These are phyloP conservation scores for Aspergillus baeticus DNA, from an alignment of 495 filamentous ascomycete genomes.

Conservation along the genomic window DNA sequence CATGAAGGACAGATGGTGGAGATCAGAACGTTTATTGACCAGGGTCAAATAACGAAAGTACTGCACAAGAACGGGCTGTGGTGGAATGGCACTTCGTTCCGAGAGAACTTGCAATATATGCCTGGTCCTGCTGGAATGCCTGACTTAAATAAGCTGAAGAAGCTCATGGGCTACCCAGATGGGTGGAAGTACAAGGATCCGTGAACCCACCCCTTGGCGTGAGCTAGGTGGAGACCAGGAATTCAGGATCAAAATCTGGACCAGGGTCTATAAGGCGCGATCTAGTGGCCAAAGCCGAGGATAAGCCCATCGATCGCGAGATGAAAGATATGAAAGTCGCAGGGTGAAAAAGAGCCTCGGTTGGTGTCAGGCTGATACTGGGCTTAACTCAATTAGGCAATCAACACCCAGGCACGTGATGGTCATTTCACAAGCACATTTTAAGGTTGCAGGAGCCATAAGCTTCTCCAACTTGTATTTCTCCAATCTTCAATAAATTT, in stretches of 20 bases:
- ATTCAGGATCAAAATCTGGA: too few relatives aligned
- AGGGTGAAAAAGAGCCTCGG: background rate
- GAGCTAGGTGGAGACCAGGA: too few relatives aligned
- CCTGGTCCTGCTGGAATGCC: slow-evolving; percentile 40
- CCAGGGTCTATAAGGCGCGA: too few relatives aligned
- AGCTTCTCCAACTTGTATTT: too few relatives aligned
- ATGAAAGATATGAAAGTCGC: background rate
- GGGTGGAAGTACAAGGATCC: slow-evolving; percentile 27
- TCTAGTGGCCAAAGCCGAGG: too few relatives aligned
- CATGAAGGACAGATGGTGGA: slow-evolving; percentile 34
- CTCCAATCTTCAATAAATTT: too few relatives aligned
- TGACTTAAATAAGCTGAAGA: slow-evolving; percentile 29
- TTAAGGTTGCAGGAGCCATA: too few relatives aligned
- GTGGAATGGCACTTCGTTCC: slow-evolving; percentile 33
- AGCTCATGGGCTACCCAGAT: slow-evolving; percentile 30
- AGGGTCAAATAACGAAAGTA: slow-evolving; percentile 27
- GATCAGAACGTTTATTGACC: slow-evolving; percentile 37
- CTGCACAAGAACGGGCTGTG: slow-evolving; percentile 38
- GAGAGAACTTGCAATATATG: slow-evolving; percentile 34
- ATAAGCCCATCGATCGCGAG: too few relatives aligned
- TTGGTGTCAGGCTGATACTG: background rate
- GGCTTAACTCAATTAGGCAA: background rate
- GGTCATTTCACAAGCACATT: too few relatives aligned
- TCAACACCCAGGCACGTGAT: background rate
- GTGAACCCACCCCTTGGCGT: background rate